phyloP scores from a whole-genome alignment of 768 basidiomycete species.

The Daedaleopsis nitida region DNA sequence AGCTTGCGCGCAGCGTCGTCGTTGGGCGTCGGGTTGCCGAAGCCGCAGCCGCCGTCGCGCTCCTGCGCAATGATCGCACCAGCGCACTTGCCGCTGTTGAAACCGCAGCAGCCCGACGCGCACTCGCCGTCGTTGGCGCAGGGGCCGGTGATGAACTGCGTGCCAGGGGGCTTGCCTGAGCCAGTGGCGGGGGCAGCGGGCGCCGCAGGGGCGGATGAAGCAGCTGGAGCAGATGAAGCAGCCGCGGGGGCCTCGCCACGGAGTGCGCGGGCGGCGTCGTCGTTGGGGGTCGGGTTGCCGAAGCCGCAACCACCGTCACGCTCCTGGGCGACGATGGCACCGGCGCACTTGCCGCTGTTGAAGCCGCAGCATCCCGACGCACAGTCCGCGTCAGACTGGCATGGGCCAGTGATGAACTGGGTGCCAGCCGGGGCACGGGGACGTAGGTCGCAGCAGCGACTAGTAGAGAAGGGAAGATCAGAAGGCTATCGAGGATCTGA shows the following conservation, averaged over 20 bases:
- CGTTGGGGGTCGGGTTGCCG: constrained; percentile 22
- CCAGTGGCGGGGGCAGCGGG: background rate
- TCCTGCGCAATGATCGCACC: constrained; percentile 28
- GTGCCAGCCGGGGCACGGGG: constrained; percentile 12
- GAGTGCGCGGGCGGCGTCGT: constrained; percentile 19
- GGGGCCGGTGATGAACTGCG: constrained; percentile 21
- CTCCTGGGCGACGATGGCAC: constrained; percentile 24
- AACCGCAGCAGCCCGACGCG: constrained; percentile 30
- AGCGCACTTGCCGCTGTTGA: constrained; percentile 29
- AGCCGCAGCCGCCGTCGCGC: constrained; percentile 30
- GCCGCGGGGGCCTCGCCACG: constrained; percentile 4
- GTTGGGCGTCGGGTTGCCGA: constrained; percentile 27
- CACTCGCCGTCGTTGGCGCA: constrained; percentile 27
- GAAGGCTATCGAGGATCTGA: background rate
- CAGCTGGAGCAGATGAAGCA: constrained; percentile 1
- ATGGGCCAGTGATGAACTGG: constrained; percentile 24
- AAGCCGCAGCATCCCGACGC: constrained; percentile 27
- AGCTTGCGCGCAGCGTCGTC: constrained; percentile 22
- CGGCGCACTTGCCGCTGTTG: constrained; percentile 27
- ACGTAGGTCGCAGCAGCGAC: constrained; percentile 15
- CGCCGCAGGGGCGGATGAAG: background rate
- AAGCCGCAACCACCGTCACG: constrained; percentile 26
- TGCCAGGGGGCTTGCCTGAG: constrained; percentile 9
- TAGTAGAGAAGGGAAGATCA: background rate
- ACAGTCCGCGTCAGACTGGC: constrained; percentile 23